Percentiles rank a stretch among this genome's conserved stretches.
phyloP scores from a whole-genome alignment of 2,329 filamentous ascomycete genomes.

The Cyphellophora attinorum region DNA sequence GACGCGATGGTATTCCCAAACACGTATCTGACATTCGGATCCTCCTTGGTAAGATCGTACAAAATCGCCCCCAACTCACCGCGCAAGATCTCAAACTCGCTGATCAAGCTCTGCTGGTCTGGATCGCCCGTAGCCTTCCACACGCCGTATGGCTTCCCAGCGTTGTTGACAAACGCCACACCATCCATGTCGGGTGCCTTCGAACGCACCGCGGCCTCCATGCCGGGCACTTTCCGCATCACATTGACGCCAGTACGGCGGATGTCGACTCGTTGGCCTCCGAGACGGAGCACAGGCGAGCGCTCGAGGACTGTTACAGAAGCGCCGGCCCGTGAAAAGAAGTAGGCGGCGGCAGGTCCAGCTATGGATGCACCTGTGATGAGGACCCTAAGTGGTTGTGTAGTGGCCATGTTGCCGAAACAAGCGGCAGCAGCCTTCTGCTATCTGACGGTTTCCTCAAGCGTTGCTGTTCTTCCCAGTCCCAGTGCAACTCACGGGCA shows the following conservation, averaged over 20 bases:
- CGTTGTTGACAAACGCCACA: constrained; percentile 19
- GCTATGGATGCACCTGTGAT: constrained; percentile 28
- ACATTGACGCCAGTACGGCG: constrained; percentile 25
- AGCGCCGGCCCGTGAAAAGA: constrained; percentile 24
- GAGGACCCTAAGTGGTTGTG: constrained; percentile 24
- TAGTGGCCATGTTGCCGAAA: no score
- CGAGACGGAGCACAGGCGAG: constrained; percentile 22
- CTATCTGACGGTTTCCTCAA: no score
- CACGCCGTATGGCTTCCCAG: constrained; percentile 21
- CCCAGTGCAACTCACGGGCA: no score
- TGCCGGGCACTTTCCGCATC: constrained; percentile 25
- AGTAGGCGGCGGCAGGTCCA: constrained; percentile 26
- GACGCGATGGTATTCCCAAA: constrained; percentile 29
- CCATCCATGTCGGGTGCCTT: constrained; percentile 20
- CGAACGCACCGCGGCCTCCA: constrained; percentile 22
- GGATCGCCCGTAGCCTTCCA: constrained; percentile 23
- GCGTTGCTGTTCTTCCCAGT: no score
- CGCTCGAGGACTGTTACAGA: constrained; percentile 27
- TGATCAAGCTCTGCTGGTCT: constrained; percentile 24
- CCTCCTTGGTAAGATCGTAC: constrained; percentile 27
- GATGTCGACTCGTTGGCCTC: constrained; percentile 26
- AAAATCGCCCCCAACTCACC: constrained; percentile 25
- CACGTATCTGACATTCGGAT: constrained; percentile 27
- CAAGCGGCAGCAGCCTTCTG: no score
- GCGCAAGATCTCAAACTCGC: constrained; percentile 29